Base-by-base conservation (phyloP, 805 yeast species). In the Kluyveromyces aestuarii region DNA sequence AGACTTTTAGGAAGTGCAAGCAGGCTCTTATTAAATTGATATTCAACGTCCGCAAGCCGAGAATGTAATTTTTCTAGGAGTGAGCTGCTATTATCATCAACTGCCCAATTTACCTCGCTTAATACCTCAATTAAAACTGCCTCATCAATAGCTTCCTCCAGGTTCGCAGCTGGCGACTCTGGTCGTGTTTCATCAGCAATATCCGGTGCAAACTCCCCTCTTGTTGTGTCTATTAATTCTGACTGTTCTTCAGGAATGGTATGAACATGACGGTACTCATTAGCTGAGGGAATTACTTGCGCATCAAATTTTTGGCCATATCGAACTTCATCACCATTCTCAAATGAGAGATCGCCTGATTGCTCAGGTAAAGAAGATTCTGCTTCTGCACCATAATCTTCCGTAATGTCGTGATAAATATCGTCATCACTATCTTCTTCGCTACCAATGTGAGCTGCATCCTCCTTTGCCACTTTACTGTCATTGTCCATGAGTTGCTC, bases 31-130 rank as follows among this genome's bases (percentile, higher is more conserved):
- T 86, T 80, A 45, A 81, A 81, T 16, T 75, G 73, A 52, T 77
- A 81, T 54, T 86, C 85, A 1, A 86, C 72, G 27, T 73, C 72
- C 8, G 79, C 75, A 45, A 87, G 68, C 52, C 84, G 87, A 38
- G 71, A 72, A 38, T 73, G 64, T 44, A 91, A 72, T 58, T 79
- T 81, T 38, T 70, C 72, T 35, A 83, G 73, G 27, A 90, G 65
- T 0, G 74, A 70, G 27, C 71, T 74, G 8, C 87, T 75, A 52
- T 80, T 83, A 58, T 85, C 95, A 6, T 72, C 67, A 1, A 82
- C 75, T 27, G 76, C 76, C 93, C 96, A 91, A 33, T 81, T 79
- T 19, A 89, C 74, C 52, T 86, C 91, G 27, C 84, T 87, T 49
- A 90, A 75, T 13, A 87, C 64, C 51, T 87, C 95, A 44, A 58